Evolutionary conservation across 208 protist genomes (phyloP).

Genomic region (Trichomonas tenax): DNA sequence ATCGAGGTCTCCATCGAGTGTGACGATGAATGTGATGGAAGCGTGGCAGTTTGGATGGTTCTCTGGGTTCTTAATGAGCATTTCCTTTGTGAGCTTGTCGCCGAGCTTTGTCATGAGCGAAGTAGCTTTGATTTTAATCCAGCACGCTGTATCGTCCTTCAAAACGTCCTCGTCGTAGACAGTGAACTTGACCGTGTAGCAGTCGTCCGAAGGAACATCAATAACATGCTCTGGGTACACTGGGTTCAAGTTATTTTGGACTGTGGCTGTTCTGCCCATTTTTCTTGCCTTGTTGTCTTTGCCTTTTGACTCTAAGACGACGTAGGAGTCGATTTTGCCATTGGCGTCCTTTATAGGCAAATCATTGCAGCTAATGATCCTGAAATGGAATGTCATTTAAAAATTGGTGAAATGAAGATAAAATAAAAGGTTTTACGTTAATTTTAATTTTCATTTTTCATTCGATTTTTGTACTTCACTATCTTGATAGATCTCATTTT

Average conservation of each 20-base stretch:
- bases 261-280: background rate
- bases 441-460: too few species aligned
- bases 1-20: background rate
- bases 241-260: background rate
- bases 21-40: background rate
- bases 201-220: background rate
- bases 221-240: background rate
- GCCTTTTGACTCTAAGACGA: background rate
- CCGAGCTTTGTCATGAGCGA: background rate
- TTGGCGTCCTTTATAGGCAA: background rate
- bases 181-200: background rate
- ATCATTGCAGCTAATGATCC: background rate
- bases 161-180: background rate
- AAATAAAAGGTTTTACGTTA: too few species aligned
- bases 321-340: background rate
- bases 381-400: background rate
- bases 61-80: background rate
- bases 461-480: too few species aligned
- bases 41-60: background rate
- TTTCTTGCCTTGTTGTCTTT: background rate
- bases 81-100: background rate
- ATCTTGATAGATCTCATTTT: too few species aligned
- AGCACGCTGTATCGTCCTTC: background rate
- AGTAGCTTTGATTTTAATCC: background rate
- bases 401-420: too few species aligned